Evolutionary conservation across 306 rosid genomes (phyloP).

Genomic region (Lathyrus tuberosus): DNA sequence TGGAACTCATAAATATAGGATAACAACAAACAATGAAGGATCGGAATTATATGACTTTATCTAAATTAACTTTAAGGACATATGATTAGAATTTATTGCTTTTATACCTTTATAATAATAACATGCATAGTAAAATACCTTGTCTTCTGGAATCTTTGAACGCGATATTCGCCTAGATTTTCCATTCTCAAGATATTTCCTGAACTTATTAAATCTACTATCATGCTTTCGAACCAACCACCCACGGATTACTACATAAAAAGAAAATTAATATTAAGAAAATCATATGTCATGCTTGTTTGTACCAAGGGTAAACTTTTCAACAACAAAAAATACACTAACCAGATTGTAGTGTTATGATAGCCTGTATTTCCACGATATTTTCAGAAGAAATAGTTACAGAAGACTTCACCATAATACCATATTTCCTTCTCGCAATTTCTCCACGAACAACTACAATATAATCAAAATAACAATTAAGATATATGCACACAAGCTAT

Average conservation of each 20-base stretch:
- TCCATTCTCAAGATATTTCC: too few species aligned
- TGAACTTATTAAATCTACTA: constrained; percentile 30
- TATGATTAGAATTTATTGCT: not conserved
- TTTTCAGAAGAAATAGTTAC: constrained; percentile 52
- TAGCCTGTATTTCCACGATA: constrained; percentile 50
- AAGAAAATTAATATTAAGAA: constrained; percentile 32
- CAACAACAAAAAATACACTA: constrained; percentile 26
- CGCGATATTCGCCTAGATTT: too few species aligned
- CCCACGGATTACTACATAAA: constrained; percentile 65
- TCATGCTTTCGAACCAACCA: constrained; percentile 64
- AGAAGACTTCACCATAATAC: constrained; percentile 44
- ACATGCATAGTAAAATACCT: too few species aligned
- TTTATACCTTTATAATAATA: too few species aligned
- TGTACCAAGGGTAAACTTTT: constrained; percentile 18
- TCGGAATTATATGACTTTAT: too few species aligned
- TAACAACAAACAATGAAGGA: too few species aligned
- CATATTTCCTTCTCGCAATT: constrained; percentile 57
- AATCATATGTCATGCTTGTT: constrained; percentile 31
- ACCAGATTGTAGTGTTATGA: constrained; percentile 72
- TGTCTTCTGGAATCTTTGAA: too few species aligned
- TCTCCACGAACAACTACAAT: constrained; percentile 78
- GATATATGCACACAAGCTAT: not conserved
- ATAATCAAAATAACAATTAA: constrained; percentile 24
- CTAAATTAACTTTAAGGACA: constrained; percentile 15
- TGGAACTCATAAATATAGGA: too few species aligned